Percentiles rank a stretch among this genome's conserved stretches.
These are phyloP conservation scores for Castanea sativa DNA, from an alignment of 306 rosid species.

Conservation along the genomic window DNA sequence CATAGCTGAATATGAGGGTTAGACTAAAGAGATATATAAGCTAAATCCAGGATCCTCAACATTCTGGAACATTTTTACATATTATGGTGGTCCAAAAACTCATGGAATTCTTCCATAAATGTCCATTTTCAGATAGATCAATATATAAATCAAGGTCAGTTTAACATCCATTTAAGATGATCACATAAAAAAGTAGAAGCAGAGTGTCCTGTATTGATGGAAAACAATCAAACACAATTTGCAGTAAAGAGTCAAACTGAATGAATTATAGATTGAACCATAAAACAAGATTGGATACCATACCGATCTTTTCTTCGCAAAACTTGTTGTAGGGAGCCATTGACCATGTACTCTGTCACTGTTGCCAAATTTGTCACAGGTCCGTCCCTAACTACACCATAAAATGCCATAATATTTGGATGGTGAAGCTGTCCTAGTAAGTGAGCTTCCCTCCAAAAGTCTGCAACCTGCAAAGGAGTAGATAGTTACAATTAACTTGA, in stretches of 20 bases:
- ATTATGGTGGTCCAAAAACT: not conserved
- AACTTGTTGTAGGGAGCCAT: constrained; percentile 37
- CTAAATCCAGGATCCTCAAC: not conserved
- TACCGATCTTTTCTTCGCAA: constrained; percentile 31
- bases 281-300: not conserved
- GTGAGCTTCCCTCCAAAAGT: constrained; percentile 38
- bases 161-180: not conserved
- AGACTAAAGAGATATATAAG: not conserved
- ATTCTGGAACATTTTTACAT: not conserved
- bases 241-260: not conserved
- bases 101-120: not conserved
- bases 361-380: constrained; percentile 32
- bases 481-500: not conserved
- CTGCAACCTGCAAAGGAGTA: constrained; percentile 21
- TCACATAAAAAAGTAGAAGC: not conserved
- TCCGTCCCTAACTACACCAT: constrained; percentile 32
- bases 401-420: constrained; percentile 36
- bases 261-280: not conserved
- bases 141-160: not conserved
- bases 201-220: not conserved
- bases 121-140: not conserved
- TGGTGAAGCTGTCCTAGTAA: constrained; percentile 31
- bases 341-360: constrained; percentile 36
- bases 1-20: no score
- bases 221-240: not conserved